phyloP scores from a whole-genome alignment of 306 rosid species.

The Cicer pinnatifidum region DNA sequence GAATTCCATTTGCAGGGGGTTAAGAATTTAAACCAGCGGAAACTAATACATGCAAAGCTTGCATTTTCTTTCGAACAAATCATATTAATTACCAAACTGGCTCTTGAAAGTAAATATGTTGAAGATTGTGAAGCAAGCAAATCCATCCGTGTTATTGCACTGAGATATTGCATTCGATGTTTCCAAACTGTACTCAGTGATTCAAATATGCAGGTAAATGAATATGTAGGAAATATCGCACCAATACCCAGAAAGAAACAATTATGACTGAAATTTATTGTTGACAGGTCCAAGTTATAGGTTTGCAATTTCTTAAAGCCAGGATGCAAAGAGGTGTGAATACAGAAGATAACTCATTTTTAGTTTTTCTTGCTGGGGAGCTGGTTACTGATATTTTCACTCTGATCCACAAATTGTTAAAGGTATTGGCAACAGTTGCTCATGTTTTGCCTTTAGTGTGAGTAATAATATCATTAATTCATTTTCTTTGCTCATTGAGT shows the following conservation, averaged over 20 bases:
- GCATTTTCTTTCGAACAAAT: slow-evolving; percentile 81
- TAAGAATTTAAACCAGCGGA: slow-evolving; percentile 52
- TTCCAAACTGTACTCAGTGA: slow-evolving; percentile 66
- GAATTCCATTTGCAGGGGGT: slow-evolving; percentile 65
- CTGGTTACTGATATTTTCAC: slow-evolving; percentile 61
- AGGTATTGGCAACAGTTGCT: slow-evolving; percentile 57
- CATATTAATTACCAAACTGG: slow-evolving; percentile 66
- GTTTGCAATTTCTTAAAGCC: slow-evolving; percentile 79
- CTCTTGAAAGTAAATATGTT: slow-evolving; percentile 55
- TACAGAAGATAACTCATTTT: slow-evolving; percentile 62
- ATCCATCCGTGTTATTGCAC: slow-evolving; percentile 45
- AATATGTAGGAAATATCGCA: slow-evolving; percentile 39
- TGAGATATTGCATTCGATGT: slow-evolving; percentile 64
- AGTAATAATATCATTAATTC: slow-evolving; percentile 25
- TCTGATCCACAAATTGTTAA: slow-evolving; percentile 61
- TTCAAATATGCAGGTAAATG: slow-evolving; percentile 74
- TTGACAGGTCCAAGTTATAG: slow-evolving; percentile 76
- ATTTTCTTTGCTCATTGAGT: neutral
- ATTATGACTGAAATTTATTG: slow-evolving; percentile 46
- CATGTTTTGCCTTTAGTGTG: slow-evolving; percentile 20
- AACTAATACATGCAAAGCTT: slow-evolving; percentile 72
- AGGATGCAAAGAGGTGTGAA: slow-evolving; percentile 61
- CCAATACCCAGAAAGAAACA: slow-evolving; percentile 40
- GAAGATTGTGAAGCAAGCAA: slow-evolving; percentile 52
- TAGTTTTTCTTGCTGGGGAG: slow-evolving; percentile 79